Conservation (phyloP, 106 monocot species). For the Dendrobium huoshanense region DNA sequence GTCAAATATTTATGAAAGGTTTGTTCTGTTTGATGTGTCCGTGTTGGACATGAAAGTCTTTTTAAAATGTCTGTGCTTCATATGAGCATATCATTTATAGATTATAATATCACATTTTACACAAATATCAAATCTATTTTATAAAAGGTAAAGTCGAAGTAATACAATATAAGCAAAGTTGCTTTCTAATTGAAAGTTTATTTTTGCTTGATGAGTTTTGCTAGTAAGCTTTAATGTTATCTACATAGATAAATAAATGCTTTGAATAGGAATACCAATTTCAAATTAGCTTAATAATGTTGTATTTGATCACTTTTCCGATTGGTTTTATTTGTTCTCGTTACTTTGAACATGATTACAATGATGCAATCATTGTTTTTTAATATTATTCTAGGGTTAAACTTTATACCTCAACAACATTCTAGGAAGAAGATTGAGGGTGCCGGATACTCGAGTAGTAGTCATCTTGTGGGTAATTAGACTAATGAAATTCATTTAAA, state of each 20-base stretch:
- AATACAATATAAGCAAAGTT: neutral
- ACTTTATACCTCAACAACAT: neutral
- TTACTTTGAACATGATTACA: neutral
- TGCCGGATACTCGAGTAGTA: constrained; percentile 6
- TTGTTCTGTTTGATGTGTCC: neutral
- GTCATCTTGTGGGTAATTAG: constrained; percentile 2
- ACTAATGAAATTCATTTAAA: constrained; percentile 5
- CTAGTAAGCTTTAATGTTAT: neutral
- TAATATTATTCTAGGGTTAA: constrained; percentile 8
- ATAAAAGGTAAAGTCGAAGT: neutral
- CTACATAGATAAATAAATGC: neutral
- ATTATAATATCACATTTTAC: neutral
- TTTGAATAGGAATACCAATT: neutral
- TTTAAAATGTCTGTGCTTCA: too few relatives aligned
- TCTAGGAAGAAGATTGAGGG: neutral
- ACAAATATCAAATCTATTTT: neutral
- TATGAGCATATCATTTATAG: neutral
- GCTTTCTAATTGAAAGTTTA: neutral
- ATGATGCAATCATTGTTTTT: neutral
- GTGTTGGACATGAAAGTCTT: too few relatives aligned
- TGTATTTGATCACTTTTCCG: neutral
- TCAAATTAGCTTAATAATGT: neutral
- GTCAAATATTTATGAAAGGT: neutral
- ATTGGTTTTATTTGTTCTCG: neutral
- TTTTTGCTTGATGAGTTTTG: neutral